Conservation (phyloP, 345 rosid species). For the Balakata baccata region DNA sequence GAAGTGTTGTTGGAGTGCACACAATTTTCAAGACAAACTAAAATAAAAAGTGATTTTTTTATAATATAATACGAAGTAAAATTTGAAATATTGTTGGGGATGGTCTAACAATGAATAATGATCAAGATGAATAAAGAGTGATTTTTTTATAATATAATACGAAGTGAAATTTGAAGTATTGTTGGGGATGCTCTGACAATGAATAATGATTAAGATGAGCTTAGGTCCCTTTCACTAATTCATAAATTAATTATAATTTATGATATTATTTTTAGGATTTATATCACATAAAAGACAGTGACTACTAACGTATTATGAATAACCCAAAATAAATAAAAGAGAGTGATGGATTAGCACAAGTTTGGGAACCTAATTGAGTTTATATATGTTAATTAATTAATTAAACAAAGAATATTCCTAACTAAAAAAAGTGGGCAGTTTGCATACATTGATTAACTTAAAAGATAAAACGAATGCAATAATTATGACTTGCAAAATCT, state of each 20-base stretch:
- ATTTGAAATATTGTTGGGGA: too few relatives aligned
- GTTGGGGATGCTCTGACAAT: too few relatives aligned
- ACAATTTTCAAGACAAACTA: too few relatives aligned
- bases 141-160: too few relatives aligned
- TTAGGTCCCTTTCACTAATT: conserved; percentile 17
- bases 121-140: too few relatives aligned
- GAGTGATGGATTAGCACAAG: not conserved
- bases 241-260: not conserved
- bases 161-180: too few relatives aligned
- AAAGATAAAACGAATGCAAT: conserved; percentile 33
- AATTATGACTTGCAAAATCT: conserved; percentile 32
- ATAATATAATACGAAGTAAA: too few relatives aligned
- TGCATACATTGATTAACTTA: conserved; percentile 33
- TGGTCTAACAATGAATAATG: too few relatives aligned
- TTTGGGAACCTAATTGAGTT: not conserved
- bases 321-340: not conserved
- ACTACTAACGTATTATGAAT: not conserved
- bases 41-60: too few relatives aligned
- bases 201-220: conserved; percentile 8
- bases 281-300: not conserved
- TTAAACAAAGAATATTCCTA: not conserved
- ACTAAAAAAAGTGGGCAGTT: not conserved
- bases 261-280: not conserved
- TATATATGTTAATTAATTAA: conserved; percentile 2
- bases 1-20: too few relatives aligned